Evolutionary conservation across 768 basidiomycete genomes (phyloP).

Genomic region (Leccinum rimulosum): DNA sequence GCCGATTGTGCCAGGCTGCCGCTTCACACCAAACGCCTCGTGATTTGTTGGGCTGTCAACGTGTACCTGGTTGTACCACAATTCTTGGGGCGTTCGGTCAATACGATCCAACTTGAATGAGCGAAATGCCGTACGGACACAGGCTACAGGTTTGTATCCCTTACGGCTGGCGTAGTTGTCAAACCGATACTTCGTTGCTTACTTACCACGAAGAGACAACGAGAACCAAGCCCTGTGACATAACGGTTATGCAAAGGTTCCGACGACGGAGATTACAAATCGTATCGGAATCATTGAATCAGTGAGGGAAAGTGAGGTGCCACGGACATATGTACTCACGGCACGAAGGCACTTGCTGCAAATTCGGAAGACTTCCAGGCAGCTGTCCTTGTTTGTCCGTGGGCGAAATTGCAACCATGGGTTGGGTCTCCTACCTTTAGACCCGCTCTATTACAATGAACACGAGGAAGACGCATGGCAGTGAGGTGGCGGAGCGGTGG

Average conservation of each 20-base stretch:
- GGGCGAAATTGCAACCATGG: not conserved
- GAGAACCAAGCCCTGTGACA: constrained; percentile 1
- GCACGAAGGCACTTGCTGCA: not conserved
- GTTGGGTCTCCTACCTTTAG: not conserved
- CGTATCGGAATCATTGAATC: constrained; percentile 1
- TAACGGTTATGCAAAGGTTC: not conserved
- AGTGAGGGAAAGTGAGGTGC: constrained; percentile 11
- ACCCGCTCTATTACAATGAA: not conserved
- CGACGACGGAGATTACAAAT: constrained; percentile 5
- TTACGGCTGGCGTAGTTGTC: constrained; percentile 3
- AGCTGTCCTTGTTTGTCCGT: constrained; percentile 2
- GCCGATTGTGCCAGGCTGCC: constrained; percentile 16
- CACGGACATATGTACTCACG: not conserved
- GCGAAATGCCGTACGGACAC: constrained; percentile 4
- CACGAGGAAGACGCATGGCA: constrained; percentile 14
- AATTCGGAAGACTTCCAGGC: not conserved
- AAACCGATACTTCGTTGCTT: constrained; percentile 2
- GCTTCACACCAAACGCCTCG: not conserved
- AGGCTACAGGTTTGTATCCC: not conserved
- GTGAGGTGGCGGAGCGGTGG: constrained; percentile 1
- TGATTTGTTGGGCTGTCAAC: constrained; percentile 7
- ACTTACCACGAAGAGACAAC: not conserved
- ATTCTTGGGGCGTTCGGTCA: not conserved
- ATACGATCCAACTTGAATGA: not conserved
- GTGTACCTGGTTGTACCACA: constrained; percentile 9